Conservation (phyloP, 257 asterid genomes). For the Pogostemon cablin region DNA sequence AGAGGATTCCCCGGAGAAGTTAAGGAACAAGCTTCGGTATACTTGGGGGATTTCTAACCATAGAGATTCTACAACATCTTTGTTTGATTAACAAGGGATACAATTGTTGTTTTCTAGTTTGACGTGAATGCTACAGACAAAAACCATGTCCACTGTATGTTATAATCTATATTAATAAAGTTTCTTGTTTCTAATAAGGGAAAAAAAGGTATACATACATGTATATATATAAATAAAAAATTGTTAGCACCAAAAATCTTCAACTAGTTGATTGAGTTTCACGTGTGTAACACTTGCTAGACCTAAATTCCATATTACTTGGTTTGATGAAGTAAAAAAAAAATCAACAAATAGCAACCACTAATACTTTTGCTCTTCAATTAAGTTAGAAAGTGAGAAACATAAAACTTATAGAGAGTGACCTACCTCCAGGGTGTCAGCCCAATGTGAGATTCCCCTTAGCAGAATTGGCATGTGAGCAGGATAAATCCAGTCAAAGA, state of each 20-base stretch:
- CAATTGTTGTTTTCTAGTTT: too few relatives aligned
- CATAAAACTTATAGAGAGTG: slow-evolving; percentile 16
- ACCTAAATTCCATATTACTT: slow-evolving; percentile 11
- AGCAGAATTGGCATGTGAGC: slow-evolving; percentile 87
- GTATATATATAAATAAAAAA: background rate
- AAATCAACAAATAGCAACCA: slow-evolving; percentile 19
- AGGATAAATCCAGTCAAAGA: slow-evolving; percentile 98
- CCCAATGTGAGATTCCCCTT: slow-evolving; percentile 92
- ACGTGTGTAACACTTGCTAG: slow-evolving; percentile 16
- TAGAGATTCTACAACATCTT: too few relatives aligned
- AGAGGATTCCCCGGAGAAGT: too few relatives aligned
- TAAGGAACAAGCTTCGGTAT: too few relatives aligned
- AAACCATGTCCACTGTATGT: background rate
- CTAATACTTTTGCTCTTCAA: background rate
- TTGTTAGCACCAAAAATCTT: slow-evolving; percentile 8
- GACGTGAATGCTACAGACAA: too few relatives aligned
- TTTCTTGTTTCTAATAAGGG: background rate
- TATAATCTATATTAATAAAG: background rate
- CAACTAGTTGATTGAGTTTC: background rate
- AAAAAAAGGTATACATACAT: background rate
- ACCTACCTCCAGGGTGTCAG: slow-evolving; percentile 92
- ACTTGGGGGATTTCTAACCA: too few relatives aligned
- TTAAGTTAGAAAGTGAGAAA: slow-evolving; percentile 19
- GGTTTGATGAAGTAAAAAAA: slow-evolving; percentile 9
- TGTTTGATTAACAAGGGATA: too few relatives aligned